Evolutionary conservation across 148 eudicot species (phyloP).

Genomic region (Cornus suecica): DNA sequence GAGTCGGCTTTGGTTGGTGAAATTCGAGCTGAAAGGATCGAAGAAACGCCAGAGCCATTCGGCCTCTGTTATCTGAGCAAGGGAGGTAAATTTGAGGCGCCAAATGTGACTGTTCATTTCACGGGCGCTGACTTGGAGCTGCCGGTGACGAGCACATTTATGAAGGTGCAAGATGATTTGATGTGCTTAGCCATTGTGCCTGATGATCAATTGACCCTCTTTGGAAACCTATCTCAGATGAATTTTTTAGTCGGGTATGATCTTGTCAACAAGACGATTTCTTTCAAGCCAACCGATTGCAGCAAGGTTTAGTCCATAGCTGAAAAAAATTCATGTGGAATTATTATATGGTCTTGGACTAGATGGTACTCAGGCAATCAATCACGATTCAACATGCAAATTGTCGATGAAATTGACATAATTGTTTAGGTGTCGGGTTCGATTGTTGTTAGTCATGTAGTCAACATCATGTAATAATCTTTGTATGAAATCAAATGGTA

Average conservation of each 20-base stretch:
- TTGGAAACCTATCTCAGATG: constrained; percentile 52
- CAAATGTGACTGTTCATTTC: constrained; percentile 34
- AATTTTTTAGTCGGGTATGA: constrained; percentile 57
- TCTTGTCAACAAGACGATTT: constrained; percentile 33
- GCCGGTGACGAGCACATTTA: constrained; percentile 25
- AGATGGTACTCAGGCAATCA: too few relatives aligned
- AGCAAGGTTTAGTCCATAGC: constrained; percentile 5
- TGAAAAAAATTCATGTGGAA: too few relatives aligned
- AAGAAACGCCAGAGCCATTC: constrained; percentile 22
- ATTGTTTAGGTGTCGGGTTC: too few relatives aligned
- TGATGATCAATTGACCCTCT: constrained; percentile 19
- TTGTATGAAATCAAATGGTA: too few relatives aligned
- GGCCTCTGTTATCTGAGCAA: constrained; percentile 31
- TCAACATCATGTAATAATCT: too few relatives aligned
- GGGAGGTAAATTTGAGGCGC: constrained; percentile 12
- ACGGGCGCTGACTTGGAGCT: constrained; percentile 41
- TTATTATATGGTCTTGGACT: too few relatives aligned
- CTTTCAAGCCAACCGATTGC: constrained; percentile 55
- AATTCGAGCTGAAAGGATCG: constrained; percentile 8
- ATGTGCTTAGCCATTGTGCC: constrained; percentile 48
- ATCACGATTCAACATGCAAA: too few relatives aligned
- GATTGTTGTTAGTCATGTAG: too few relatives aligned
- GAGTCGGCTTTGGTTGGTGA: constrained; percentile 5
- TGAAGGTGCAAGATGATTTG: constrained; percentile 25
- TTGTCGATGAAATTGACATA: too few relatives aligned